phyloP scores from a whole-genome alignment of 2,329 filamentous ascomycete species.

The Pseudogymnoascus sp. region DNA sequence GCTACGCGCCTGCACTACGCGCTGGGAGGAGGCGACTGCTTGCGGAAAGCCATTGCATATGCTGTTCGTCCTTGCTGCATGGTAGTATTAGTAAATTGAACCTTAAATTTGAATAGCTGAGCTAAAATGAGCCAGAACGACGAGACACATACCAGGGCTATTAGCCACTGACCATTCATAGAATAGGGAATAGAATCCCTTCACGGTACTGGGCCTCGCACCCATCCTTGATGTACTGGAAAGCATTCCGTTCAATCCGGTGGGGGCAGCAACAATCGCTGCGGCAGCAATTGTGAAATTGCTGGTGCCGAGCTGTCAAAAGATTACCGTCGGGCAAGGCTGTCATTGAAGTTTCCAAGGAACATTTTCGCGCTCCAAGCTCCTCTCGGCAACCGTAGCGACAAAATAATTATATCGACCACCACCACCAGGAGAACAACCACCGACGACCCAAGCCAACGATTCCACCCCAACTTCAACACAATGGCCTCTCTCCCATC shows the following conservation, averaged over 20 bases:
- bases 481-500: conserved; percentile 19
- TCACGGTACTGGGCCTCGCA: not conserved
- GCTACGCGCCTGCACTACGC: not conserved
- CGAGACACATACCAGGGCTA: not conserved
- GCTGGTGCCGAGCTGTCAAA: conserved; percentile 4
- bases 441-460: conserved; percentile 1
- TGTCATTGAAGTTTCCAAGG: conserved; percentile 13
- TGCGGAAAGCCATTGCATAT: not conserved
- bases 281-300: conserved; percentile 10
- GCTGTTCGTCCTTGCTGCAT: not conserved
- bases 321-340: not conserved
- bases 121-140: not conserved
- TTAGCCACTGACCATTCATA: conserved; percentile 10
- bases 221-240: not conserved
- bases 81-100: not conserved
- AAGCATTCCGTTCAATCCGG: not conserved
- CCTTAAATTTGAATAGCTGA: not conserved
- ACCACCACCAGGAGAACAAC: conserved; percentile 7
- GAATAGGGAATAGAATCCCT: conserved; percentile 4
- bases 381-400: conserved; percentile 16
- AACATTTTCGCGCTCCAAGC: conserved; percentile 14
- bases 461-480: conserved; percentile 11
- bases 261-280: not conserved
- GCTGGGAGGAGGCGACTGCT: not conserved
- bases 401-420: conserved; percentile 11